Conservation (phyloP, 495 filamentous ascomycete species). For the Neurospora sp. region DNA sequence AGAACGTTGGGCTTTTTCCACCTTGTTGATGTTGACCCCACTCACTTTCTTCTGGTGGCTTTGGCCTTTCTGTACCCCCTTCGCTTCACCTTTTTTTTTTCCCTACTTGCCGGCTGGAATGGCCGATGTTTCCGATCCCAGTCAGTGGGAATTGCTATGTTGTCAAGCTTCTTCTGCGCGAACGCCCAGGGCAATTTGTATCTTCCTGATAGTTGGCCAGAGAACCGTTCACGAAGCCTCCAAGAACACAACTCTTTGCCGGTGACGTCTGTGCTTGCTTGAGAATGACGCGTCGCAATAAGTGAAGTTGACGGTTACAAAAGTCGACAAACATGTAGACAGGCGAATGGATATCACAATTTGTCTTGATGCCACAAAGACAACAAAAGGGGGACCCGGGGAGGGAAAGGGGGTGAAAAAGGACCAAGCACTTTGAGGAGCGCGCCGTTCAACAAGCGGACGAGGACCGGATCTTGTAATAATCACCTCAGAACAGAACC, state of each 20-base stretch:
- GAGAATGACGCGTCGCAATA: background rate
- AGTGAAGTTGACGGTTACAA: background rate
- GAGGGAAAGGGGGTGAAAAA: background rate
- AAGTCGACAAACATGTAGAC: background rate
- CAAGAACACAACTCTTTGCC: background rate
- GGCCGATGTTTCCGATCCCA: background rate
- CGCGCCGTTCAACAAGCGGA: constrained; percentile 1
- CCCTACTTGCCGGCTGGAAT: background rate
- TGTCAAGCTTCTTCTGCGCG: background rate
- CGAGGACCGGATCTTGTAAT: background rate
- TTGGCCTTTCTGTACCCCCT: background rate
- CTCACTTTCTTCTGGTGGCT: background rate
- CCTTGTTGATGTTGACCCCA: background rate
- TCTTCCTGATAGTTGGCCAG: background rate
- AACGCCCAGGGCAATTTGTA: background rate
- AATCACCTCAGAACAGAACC: background rate
- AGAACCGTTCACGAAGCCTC: background rate
- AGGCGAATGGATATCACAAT: background rate
- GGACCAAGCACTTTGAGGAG: background rate
- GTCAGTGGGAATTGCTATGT: background rate
- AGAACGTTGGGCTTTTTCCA: background rate
- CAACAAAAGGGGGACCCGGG: background rate
- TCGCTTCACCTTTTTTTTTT: background rate
- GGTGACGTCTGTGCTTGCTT: background rate
- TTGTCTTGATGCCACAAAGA: background rate